A percentile compares a stretch with the other conserved stretches of the same genome.
Conservation (phyloP, 768 basidiomycete species). For the Clavulina sp. region DNA sequence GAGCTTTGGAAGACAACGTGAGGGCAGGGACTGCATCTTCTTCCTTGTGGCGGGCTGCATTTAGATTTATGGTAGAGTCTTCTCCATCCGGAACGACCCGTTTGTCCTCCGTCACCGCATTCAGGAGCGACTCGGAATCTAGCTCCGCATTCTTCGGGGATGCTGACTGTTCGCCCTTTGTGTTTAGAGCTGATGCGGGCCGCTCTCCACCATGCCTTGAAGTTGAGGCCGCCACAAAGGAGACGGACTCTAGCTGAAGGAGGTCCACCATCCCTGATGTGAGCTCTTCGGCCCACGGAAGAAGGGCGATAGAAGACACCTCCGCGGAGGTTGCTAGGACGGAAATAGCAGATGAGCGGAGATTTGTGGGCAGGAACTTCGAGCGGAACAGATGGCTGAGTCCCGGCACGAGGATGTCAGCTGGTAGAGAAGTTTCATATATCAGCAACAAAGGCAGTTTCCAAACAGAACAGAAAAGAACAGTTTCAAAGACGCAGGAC, state of each 20-base stretch:
- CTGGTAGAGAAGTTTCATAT: conserved; percentile 22
- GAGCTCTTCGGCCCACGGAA: conserved; percentile 46
- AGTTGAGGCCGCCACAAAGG: neutral
- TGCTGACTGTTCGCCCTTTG: too few species aligned
- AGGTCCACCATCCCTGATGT: conserved; percentile 57
- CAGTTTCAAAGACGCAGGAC: neutral
- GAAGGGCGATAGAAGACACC: conserved; percentile 41
- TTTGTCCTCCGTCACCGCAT: too few species aligned
- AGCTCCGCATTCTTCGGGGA: too few species aligned
- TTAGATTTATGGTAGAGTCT: too few species aligned
- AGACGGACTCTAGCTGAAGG: conserved; percentile 26
- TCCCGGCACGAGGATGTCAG: conserved; percentile 50
- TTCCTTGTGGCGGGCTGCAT: too few species aligned
- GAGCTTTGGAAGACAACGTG: conserved; percentile 34
- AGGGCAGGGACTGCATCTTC: neutral
- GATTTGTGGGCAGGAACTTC: conserved; percentile 42
- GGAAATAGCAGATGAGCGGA: conserved; percentile 51
- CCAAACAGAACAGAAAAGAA: neutral
- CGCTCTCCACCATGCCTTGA: conserved; percentile 3
- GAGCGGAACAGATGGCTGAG: conserved; percentile 48
- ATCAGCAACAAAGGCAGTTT: neutral
- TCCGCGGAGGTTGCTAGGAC: conserved; percentile 60
- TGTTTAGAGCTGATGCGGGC: conserved; percentile 5
- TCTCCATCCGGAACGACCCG: too few species aligned
- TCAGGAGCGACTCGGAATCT: too few species aligned